Percentiles rank a stretch among this genome's conserved stretches.
Evolutionary conservation across 176 grass and related monocot genomes (phyloP).

Genomic region (Ensete glaucum): DNA sequence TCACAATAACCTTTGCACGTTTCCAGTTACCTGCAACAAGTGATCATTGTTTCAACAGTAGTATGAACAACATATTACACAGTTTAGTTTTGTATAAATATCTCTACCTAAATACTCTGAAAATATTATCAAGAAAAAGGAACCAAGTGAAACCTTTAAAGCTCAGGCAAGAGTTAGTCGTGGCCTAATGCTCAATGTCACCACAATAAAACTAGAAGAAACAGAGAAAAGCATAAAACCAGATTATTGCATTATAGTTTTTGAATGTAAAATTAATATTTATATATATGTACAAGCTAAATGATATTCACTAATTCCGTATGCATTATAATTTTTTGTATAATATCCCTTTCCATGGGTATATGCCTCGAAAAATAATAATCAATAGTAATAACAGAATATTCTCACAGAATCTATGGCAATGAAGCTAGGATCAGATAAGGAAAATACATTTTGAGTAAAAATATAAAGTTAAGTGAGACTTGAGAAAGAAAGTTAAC

Average conservation of each 20-base stretch:
- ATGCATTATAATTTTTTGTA: no score
- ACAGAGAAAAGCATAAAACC: neutral
- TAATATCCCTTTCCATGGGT: no score
- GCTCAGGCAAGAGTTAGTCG: neutral
- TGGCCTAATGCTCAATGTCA: neutral
- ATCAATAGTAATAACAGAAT: no score
- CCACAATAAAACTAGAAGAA: neutral
- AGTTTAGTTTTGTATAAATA: neutral
- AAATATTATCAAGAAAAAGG: neutral
- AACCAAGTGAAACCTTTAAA: neutral
- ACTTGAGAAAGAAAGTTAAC: neutral
- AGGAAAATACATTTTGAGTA: no score
- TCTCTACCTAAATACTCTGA: neutral
- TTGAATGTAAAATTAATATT: no score
- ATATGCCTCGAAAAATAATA: no score
- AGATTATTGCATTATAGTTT: neutral
- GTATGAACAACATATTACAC: neutral
- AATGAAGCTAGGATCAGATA: no score
- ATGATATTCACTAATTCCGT: no score
- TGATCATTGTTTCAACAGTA: neutral
- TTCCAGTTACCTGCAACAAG: slow-evolving; percentile 71
- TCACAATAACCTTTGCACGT: slow-evolving; percentile 43
- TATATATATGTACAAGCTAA: no score
- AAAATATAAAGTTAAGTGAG: neutral
- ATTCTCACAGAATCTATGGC: no score